Base-by-base conservation (phyloP, 106 monocot genomes). In the Acorus gramineus region DNA sequence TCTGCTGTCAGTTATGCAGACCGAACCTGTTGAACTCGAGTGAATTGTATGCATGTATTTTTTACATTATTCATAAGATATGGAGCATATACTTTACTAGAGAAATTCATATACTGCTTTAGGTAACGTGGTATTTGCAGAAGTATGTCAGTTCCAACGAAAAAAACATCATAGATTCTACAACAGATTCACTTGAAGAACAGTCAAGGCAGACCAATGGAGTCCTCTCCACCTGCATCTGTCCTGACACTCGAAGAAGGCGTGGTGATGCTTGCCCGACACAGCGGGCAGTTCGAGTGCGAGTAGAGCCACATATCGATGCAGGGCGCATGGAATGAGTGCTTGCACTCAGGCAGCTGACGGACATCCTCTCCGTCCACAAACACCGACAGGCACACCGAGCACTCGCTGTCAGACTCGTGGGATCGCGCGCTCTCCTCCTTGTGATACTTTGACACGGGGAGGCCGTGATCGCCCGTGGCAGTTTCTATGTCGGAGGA, bases 301-400 rank as follows among this genome's bases (percentile, higher is more conserved):
- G 63, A 63, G 48, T 49, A 28, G 47, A 63, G 63, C 71, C 63
- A 63, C 71, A 57, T 58, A 46, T 65, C 72, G 2, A 72, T 62
- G 6, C 64, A 65, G 1, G 63, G 64, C 4, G 63, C 44, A 42
- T 72, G 72, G 55, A 72, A 72, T 0, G 50, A 72, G 48, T 72
- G 72, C 72, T 55, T 57, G 64, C 72, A 72, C 49, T 55, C 44
- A 0, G 72, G 72, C 72, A 64, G 44, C 57, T 57, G 64, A 49
- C 64, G 64, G 7, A 72, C 64, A 42, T 72, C 64, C 44, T 72
- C 72, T 8, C 72, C 57, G 2, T 72, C 57, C 7, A 50, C 28
- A 47, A 72, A 72, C 44, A 53, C 56, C 50, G 53, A 54, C 49
- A 72, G 57, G 56, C 64, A 72, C 49, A 72, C 64, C 7, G 72